Evolutionary conservation across 2,329 filamentous ascomycete species (phyloP), one percentile per base, ranked within the genome.

Genomic region (Hymenoscyphus linearis): DNA sequence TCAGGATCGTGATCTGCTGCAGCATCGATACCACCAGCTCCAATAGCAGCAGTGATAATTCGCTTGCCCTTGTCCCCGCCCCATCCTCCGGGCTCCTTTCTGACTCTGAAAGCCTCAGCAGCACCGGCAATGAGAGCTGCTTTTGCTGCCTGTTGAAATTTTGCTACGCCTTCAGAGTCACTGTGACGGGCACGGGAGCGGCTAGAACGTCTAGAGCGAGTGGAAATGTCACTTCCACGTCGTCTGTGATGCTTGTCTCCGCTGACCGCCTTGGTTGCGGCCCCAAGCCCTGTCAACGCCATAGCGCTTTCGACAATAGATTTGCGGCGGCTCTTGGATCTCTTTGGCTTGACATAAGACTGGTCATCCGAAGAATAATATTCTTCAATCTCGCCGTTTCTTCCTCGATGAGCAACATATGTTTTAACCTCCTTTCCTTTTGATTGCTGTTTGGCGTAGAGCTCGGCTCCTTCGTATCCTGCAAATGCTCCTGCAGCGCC

Each of bases 21-120:
- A 9, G 87, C 86, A 74, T 97, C 91, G 64, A 96, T 89, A 61
- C 91, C 90, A 67, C 90, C 93, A 62, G 93, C 92, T 76, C 91
- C 89, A 27, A 85, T 83, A 27, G 93, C 93, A 55, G 92, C 93
- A 25, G 93, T 97, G 55, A 96, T 83, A 63, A 98, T 85, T 58
- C 93, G 91, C 79, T 92, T 95, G 67, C 92, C 91, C 77, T 97
- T 97, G 65, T 90, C 89, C 40, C 93, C 93, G 65, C 87, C 89
- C 92, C 93, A 97, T 52, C 88, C 85, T 59, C 93, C 93, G 2
- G 91, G 89, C 65, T 95, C 89, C 70, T 93, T 96, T 73, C 93
- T 87, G 60, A 92, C 87, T 64, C 91, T 88, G 81, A 96, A 96
- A 50, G 93, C 93, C 75, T 97, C 93, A 59, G 92, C 89, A 47